Evolutionary conservation across 257 asterid genomes (phyloP).

Genomic region (Ilex aquifolium): DNA sequence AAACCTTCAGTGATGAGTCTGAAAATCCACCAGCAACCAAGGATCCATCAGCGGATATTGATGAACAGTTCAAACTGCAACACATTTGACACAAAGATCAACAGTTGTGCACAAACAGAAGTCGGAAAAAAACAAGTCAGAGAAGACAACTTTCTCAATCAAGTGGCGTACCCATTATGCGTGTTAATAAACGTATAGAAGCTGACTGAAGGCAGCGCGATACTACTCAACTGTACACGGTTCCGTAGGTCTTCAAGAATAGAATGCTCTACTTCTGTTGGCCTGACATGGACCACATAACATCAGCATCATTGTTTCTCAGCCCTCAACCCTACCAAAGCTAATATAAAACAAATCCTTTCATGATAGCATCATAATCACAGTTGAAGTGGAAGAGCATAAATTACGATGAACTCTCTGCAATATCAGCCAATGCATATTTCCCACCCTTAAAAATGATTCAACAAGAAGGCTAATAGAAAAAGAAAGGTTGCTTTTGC

Average conservation of each 20-base stretch:
- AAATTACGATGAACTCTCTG: too few relatives aligned
- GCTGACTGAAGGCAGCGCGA: conserved; percentile 83
- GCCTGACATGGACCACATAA: conserved; percentile 38
- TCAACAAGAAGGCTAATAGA: too few relatives aligned
- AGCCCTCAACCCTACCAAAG: not conserved
- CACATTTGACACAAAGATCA: not conserved
- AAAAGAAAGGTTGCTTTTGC: too few relatives aligned
- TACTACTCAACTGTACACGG: conserved; percentile 84
- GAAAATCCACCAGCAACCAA: conserved; percentile 98
- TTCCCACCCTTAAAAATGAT: too few relatives aligned
- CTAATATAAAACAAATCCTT: not conserved
- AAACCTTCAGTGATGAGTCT: conserved; percentile 90
- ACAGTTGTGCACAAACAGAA: not conserved
- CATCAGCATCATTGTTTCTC: conserved; percentile 4
- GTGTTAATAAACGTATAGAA: conserved; percentile 92
- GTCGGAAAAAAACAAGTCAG: not conserved
- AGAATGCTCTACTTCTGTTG: conserved; percentile 81
- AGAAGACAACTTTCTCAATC: not conserved
- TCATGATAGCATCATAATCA: not conserved
- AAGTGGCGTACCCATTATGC: conserved; percentile 64
- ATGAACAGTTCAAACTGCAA: conserved; percentile 75
- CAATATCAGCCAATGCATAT: too few relatives aligned
- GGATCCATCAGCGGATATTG: conserved; percentile 94
- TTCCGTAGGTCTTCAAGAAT: conserved; percentile 91
- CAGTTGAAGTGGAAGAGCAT: too few relatives aligned